These are phyloP conservation scores for Sporisorium reilianum DNA, from an alignment of 1,284 basidiomycete species.

Conservation along the genomic window DNA sequence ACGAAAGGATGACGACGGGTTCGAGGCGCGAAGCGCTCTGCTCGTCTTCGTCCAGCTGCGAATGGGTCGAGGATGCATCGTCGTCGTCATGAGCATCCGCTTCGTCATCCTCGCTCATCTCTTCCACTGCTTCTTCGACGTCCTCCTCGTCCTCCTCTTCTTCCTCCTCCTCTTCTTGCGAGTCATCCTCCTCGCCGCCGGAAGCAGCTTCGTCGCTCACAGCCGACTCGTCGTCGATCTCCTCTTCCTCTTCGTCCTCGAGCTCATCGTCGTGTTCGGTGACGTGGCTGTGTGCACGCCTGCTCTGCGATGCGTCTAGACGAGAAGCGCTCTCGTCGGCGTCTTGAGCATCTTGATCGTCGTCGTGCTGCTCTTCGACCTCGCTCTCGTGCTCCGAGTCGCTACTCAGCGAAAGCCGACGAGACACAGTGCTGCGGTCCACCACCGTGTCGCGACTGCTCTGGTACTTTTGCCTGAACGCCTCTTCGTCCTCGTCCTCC, in stretches of 20 bases:
- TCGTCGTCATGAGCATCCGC: constrained; percentile 1
- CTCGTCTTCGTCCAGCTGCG: constrained; percentile 13
- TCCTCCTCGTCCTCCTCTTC: neutral
- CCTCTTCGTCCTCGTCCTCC: constrained; percentile 14
- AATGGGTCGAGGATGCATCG: neutral
- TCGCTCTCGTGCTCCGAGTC: constrained; percentile 23
- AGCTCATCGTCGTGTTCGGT: constrained; percentile 12
- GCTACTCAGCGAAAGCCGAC: constrained; percentile 24
- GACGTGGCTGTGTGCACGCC: constrained; percentile 1
- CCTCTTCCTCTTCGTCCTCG: constrained; percentile 12
- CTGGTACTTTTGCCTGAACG: constrained; percentile 10
- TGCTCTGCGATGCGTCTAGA: constrained; percentile 8
- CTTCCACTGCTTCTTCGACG: neutral
- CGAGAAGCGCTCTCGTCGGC: constrained; percentile 11
- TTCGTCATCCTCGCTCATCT: constrained; percentile 1
- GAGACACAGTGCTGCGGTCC: constrained; percentile 6
- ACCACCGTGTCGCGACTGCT: constrained; percentile 3
- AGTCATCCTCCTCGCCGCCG: constrained; percentile 7
- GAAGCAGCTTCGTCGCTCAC: constrained; percentile 1
- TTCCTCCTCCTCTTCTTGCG: neutral
- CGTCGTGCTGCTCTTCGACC: constrained; percentile 11
- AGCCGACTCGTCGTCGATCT: constrained; percentile 5
- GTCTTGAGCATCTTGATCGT: constrained; percentile 1
- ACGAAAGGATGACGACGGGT: constrained; percentile 12
- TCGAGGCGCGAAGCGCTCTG: constrained; percentile 10